A percentile compares a stretch with the other conserved stretches of the same genome.
Conservation (phyloP, 2,329 filamentous ascomycete species). For the Xylaria sp. region DNA sequence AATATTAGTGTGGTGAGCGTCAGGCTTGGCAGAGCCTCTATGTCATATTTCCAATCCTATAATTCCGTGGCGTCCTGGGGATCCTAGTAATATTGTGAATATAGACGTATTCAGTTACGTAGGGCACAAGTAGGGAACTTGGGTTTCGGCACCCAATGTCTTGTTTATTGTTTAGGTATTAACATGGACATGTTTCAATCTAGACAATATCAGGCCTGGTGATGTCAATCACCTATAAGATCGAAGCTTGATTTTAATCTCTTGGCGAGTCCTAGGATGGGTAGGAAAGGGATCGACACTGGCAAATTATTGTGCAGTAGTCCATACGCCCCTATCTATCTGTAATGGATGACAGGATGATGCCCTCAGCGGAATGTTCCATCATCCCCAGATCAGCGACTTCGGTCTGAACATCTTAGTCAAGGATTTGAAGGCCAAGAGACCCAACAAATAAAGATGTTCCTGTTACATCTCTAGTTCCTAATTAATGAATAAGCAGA, state of each 20-base stretch:
- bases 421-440: not conserved
- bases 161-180: constrained; percentile 4
- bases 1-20: constrained; percentile 2
- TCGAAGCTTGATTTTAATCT: constrained; percentile 8
- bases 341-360: not conserved
- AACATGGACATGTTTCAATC: not conserved
- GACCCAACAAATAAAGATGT: not conserved
- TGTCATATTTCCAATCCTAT: constrained; percentile 7
- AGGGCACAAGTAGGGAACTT: not conserved
- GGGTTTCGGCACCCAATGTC: not conserved
- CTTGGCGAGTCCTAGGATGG: constrained; percentile 9
- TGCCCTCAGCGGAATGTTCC: constrained; percentile 3
- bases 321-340: constrained; percentile 2
- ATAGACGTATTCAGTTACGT: not conserved
- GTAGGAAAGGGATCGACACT: constrained; percentile 13
- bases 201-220: not conserved
- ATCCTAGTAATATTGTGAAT: not conserved
- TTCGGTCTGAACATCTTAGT: not conserved
- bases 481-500: constrained; percentile 12
- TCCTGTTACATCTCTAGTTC: not conserved
- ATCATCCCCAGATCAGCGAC: not conserved
- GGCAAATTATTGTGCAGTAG: constrained; percentile 11
- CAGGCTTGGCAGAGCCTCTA: constrained; percentile 5
- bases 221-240: constrained; percentile 9
- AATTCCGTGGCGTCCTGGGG: not conserved